Base-by-base conservation (phyloP, 805 yeast genomes). In the Metschnikowia shivogae region DNA sequence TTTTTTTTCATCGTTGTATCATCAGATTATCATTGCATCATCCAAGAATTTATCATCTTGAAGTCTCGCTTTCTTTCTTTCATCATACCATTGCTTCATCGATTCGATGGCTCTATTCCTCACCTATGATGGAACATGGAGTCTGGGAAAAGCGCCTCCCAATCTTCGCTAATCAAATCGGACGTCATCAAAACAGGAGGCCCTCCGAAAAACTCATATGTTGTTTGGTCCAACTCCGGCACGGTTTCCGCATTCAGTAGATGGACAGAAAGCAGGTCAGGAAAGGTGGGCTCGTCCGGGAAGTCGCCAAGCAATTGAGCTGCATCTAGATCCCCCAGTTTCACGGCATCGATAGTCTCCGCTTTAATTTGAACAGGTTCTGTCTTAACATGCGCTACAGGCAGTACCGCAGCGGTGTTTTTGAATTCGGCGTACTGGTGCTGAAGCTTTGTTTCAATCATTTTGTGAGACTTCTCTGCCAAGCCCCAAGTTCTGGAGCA, bases 141-240 rank as follows among this genome's bases (percentile, higher is more conserved):
- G 53, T 73, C 78, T 1, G 78, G 78, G 52, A 75, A 74, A 44
- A 75, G 62, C 0, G 74, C 63, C 46, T 72, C 78, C 80, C 78
- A 75, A 49, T 72, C 77, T 49, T 71, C 74, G 44, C 68, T 64
- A 46, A 70, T 66, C 55, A 72, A 62, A 44, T 72, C 77, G 2
- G 78, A 70, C 1, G 77, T 73, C 78, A 75, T 73, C 44, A 74
- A 67, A 13, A 75, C 70, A 5, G 79, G 79, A 0, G 79, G 80
- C 2, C 80, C 79, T 3, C 80, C 79, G 49, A 75, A 69, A 50
- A 70, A 71, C 39, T 65, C 76, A 26, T 65, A 55, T 47, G 49
- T 57, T 39, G 60, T 59, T 36, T 61, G 65, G 26, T 51, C 53
- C 27, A 46, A 32, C n/a, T 35, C 39, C 9, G 48, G 34, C n/a